Percentiles rank a stretch among this genome's conserved stretches.
Conservation (phyloP, 116 monocot species). For the Phalaenopsis hybrid region DNA sequence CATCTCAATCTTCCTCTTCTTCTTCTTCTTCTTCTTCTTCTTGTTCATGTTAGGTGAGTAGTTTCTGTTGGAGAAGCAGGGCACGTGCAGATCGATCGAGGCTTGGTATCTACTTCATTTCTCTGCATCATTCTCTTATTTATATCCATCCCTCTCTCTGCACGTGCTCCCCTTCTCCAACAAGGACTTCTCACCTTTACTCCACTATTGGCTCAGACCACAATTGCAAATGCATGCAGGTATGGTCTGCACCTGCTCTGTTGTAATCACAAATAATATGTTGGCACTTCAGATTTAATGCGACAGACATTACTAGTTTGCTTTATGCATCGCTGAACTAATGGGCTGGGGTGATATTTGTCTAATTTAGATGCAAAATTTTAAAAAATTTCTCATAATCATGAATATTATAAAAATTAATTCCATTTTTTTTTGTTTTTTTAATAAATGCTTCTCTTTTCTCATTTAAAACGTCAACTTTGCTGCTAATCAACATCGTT, state of each 20-base stretch:
- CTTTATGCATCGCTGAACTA: too few species aligned
- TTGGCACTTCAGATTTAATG: too few species aligned
- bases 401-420: too few species aligned
- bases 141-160: conserved; percentile 8
- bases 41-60: conserved; percentile 16
- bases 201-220: neutral
- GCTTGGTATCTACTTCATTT: neutral
- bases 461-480: too few species aligned
- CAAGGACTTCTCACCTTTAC: conserved; percentile 35
- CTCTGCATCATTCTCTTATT: too few species aligned
- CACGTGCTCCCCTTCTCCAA: conserved; percentile 77
- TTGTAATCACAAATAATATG: neutral
- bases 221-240: neutral
- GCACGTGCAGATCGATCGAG: conserved; percentile 52
- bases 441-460: too few species aligned
- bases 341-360: too few species aligned
- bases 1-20: neutral
- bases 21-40: neutral
- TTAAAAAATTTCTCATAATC: too few species aligned
- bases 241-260: neutral
- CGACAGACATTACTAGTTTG: too few species aligned
- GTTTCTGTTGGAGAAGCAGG: conserved; percentile 73
- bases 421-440: too few species aligned
- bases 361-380: too few species aligned
- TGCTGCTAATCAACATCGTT: too few species aligned